These are phyloP conservation scores for Pyrenophora teres DNA, from an alignment of 2,329 filamentous ascomycete species.

Conservation along the genomic window DNA sequence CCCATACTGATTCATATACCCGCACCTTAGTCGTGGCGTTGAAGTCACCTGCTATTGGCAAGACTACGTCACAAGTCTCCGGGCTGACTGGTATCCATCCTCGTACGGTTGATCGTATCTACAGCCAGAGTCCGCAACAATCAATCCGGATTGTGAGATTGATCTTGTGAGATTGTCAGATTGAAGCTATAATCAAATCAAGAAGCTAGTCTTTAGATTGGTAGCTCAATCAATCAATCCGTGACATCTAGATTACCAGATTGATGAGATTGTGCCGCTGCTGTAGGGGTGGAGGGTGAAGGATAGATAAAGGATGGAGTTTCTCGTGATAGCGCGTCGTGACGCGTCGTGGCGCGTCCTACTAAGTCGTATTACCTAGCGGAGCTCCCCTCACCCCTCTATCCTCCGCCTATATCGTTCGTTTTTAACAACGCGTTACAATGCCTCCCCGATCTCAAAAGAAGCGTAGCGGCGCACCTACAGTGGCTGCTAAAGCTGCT, in stretches of 20 bases:
- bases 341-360: background rate
- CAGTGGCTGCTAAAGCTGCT: background rate
- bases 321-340: constrained; percentile 1
- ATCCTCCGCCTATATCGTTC: background rate
- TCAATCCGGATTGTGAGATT: constrained; percentile 1
- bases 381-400: background rate
- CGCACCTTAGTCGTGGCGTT: background rate
- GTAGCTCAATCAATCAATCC: constrained; percentile 2
- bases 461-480: background rate
- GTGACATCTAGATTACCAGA: constrained; percentile 2
- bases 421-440: background rate
- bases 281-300: background rate
- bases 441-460: background rate
- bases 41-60: no score
- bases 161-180: constrained; percentile 3
- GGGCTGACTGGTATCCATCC: no score
- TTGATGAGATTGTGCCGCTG: background rate
- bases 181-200: background rate
- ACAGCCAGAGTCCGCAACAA: constrained; percentile 1
- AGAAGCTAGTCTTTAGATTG: constrained; percentile 1
- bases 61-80: no score
- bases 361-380: background rate
- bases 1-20: background rate
- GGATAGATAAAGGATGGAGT: constrained; percentile 2
- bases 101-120: no score